Evolutionary conservation across 2,329 filamentous ascomycete genomes (phyloP).

Genomic region (Epichloe aotearoae): DNA sequence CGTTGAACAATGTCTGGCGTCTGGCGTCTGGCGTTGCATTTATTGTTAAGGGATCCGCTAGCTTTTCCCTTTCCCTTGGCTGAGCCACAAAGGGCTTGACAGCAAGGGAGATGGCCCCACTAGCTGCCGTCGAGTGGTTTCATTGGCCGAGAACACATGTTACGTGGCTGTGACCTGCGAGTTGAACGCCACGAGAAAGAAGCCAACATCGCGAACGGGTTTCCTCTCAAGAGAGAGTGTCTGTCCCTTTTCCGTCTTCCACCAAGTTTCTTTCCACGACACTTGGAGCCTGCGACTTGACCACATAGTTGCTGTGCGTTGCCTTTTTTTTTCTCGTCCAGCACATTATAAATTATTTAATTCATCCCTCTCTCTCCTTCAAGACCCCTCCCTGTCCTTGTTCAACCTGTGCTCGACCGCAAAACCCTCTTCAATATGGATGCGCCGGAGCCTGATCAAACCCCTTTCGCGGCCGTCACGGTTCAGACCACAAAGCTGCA

Average conservation of each 20-base stretch:
- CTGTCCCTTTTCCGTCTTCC: neutral
- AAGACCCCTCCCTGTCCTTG: neutral
- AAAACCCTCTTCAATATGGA: conserved; percentile 48
- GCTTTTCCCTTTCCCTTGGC: no score
- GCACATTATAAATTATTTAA: neutral
- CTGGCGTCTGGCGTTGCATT: no score
- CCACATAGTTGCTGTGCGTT: neutral
- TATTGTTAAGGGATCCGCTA: no score
- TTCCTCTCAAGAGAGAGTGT: neutral
- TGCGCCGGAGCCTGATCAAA: conserved; percentile 73
- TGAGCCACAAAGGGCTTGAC: no score
- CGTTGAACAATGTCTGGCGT: no score
- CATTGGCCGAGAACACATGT: neutral
- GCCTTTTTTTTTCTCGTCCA: neutral
- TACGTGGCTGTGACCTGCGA: conserved; percentile 2
- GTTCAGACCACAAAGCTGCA: conserved; percentile 67
- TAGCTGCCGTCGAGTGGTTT: neutral
- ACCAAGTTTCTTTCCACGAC: neutral
- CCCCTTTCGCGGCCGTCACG: conserved; percentile 80
- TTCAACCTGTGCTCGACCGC: neutral
- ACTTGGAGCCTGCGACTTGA: neutral
- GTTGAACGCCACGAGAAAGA: neutral
- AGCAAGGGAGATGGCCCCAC: neutral
- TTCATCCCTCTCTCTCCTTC: neutral
- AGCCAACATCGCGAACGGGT: conserved; percentile 4